A percentile compares a stretch with the other conserved stretches of the same genome.
Evolutionary conservation across 1,284 basidiomycete genomes (phyloP).

Genomic region (Xerocomus amazonicus): DNA sequence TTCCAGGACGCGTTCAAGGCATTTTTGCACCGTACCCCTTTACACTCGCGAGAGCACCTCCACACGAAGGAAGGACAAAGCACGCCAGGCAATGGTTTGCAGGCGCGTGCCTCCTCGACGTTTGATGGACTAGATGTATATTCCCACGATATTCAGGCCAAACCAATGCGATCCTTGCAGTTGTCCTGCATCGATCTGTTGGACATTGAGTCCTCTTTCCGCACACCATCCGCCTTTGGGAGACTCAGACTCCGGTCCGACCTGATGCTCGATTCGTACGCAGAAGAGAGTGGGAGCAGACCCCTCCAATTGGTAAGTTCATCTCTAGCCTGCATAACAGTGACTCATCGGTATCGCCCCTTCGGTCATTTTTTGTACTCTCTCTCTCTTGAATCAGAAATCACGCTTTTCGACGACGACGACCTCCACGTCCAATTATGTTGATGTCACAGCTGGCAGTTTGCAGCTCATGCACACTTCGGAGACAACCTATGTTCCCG

Average conservation of each 20-base stretch:
- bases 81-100: conserved; percentile 5
- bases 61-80: conserved; percentile 8
- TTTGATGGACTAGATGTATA: conserved; percentile 35
- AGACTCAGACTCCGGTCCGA: conserved; percentile 21
- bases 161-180: conserved; percentile 16
- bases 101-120: conserved; percentile 35
- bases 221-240: conserved; percentile 15
- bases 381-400: conserved; percentile 27
- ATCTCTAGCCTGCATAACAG: background rate
- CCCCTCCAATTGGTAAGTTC: conserved; percentile 20
- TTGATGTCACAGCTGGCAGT: conserved; percentile 30
- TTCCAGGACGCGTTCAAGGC: conserved; percentile 33
- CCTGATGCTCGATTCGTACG: conserved; percentile 19
- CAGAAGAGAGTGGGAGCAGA: conserved; percentile 9
- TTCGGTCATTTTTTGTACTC: background rate
- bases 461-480: conserved; percentile 5
- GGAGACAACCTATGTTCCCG: conserved; percentile 6
- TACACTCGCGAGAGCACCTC: conserved; percentile 19
- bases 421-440: conserved; percentile 47
- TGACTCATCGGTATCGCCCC: background rate
- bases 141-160: conserved; percentile 21
- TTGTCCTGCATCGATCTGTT: conserved; percentile 26
- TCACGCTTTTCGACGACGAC: conserved; percentile 52
- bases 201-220: conserved; percentile 24
- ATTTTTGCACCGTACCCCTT: conserved; percentile 25